Percentiles rank a stretch among this genome's conserved stretches.
Conservation (phyloP, 352 stramenopile species). For the Globisporangium spiculum region DNA sequence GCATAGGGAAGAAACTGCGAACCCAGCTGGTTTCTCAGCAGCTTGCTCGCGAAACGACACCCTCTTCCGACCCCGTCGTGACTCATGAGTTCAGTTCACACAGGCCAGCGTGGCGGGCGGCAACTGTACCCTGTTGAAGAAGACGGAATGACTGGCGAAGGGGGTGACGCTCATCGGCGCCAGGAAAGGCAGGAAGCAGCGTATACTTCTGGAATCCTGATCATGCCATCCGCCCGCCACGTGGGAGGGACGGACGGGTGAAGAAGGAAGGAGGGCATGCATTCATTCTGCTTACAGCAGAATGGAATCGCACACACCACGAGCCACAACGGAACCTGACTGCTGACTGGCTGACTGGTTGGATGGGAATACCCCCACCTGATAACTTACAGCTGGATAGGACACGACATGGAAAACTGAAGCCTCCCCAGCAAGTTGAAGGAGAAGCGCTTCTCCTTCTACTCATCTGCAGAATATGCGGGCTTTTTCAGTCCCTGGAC, state of each 20-base stretch:
- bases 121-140: background rate
- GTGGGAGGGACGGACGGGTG: background rate
- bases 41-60: background rate
- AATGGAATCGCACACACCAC: background rate
- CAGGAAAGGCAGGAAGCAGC: background rate
- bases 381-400: background rate
- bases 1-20: slow-evolving; percentile 11
- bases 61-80: slow-evolving; percentile 5
- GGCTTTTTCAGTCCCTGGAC: too few relatives aligned
- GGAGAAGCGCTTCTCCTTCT: background rate
- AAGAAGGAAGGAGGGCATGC: background rate
- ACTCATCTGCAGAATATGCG: background rate
- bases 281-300: background rate
- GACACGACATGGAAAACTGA: background rate
- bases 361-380: background rate
- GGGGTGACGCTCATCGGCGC: background rate
- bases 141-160: background rate
- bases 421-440: background rate
- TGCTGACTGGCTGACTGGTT: background rate
- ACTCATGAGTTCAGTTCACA: background rate
- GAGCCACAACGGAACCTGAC: background rate
- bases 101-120: background rate
- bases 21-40: slow-evolving; percentile 13
- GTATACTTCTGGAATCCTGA: background rate
- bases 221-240: background rate